These are phyloP conservation scores for Sclerotinia spermophila DNA, from an alignment of 2,329 filamentous ascomycete species.

Conservation along the genomic window DNA sequence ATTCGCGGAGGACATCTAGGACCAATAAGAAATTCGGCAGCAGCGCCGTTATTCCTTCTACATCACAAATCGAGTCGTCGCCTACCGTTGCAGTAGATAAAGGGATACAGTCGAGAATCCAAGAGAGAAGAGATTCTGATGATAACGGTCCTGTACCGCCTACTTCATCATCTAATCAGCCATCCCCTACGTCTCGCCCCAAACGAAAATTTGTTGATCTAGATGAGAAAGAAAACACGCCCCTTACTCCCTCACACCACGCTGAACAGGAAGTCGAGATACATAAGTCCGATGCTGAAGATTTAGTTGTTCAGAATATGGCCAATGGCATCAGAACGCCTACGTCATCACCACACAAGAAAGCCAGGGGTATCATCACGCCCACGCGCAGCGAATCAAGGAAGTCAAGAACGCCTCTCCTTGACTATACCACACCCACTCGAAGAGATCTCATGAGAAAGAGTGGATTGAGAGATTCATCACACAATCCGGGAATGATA, in stretches of 20 bases:
- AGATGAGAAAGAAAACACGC: conserved; percentile 11
- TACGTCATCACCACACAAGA: not conserved
- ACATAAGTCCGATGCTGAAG: not conserved
- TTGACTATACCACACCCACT: conserved; percentile 29
- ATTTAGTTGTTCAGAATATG: not conserved
- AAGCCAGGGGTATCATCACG: not conserved
- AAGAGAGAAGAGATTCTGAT: not conserved
- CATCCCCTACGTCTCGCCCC: not conserved
- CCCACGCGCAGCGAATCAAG: conserved; percentile 2
- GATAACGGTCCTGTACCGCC: not conserved
- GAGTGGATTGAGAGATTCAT: conserved; percentile 17
- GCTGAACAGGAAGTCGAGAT: not conserved
- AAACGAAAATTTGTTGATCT: conserved; percentile 7
- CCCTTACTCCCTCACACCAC: not conserved
- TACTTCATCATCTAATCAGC: not conserved
- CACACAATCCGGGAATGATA: conserved; percentile 28
- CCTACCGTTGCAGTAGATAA: not conserved
- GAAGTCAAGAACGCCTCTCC: conserved; percentile 26
- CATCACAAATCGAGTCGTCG: conserved; percentile 10
- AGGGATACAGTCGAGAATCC: not conserved
- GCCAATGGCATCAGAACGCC: not conserved
- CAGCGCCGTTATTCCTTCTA: conserved; percentile 8
- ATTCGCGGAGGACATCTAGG: not conserved
- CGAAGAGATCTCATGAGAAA: conserved; percentile 15
- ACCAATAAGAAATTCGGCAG: not conserved